phyloP scores from a whole-genome alignment of 2,329 filamentous ascomycete species.

The Calonectria hongkongensis region DNA sequence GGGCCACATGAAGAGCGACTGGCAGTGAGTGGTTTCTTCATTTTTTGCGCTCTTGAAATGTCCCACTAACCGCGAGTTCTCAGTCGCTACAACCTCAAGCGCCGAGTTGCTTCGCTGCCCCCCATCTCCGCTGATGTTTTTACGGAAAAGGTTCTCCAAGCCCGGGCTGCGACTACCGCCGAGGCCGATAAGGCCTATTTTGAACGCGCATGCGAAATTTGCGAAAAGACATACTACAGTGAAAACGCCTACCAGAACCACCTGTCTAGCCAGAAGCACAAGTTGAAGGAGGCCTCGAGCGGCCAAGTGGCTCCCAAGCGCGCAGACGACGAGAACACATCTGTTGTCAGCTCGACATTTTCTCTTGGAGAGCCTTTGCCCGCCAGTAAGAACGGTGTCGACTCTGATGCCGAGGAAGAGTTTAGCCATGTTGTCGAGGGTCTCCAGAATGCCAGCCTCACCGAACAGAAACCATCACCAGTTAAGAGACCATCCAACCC shows the following conservation, averaged over 20 bases:
- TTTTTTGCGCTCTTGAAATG: background rate
- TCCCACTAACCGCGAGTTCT: slow-evolving; percentile 24
- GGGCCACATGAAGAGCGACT: slow-evolving; percentile 98
- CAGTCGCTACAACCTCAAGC: slow-evolving; percentile 96
- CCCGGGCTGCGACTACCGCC: slow-evolving; percentile 88
- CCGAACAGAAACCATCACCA: slow-evolving; percentile 70
- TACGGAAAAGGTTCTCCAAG: slow-evolving; percentile 95
- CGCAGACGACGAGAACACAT: slow-evolving; percentile 82
- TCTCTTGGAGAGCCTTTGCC: slow-evolving; percentile 87
- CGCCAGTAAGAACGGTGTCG: slow-evolving; percentile 69
- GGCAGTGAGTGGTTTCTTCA: slow-evolving; percentile 82
- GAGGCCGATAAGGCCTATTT: slow-evolving; percentile 93
- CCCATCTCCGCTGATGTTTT: slow-evolving; percentile 95
- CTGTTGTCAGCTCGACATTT: slow-evolving; percentile 92
- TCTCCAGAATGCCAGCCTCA: slow-evolving; percentile 83
- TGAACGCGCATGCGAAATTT: slow-evolving; percentile 87
- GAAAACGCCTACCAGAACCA: slow-evolving; percentile 98
- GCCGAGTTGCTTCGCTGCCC: slow-evolving; percentile 91
- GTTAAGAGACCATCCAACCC: slow-evolving; percentile 74
- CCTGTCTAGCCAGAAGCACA: slow-evolving; percentile 92
- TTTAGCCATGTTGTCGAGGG: slow-evolving; percentile 86
- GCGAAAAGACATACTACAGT: slow-evolving; percentile 95
- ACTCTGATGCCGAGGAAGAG: slow-evolving; percentile 83
- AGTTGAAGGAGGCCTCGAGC: slow-evolving; percentile 71
- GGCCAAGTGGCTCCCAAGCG: slow-evolving; percentile 56